Evolutionary conservation across 2,329 filamentous ascomycete species (phyloP), one percentile per base, ranked within the genome.

Genomic region (Acephala macrosclerotiorum): DNA sequence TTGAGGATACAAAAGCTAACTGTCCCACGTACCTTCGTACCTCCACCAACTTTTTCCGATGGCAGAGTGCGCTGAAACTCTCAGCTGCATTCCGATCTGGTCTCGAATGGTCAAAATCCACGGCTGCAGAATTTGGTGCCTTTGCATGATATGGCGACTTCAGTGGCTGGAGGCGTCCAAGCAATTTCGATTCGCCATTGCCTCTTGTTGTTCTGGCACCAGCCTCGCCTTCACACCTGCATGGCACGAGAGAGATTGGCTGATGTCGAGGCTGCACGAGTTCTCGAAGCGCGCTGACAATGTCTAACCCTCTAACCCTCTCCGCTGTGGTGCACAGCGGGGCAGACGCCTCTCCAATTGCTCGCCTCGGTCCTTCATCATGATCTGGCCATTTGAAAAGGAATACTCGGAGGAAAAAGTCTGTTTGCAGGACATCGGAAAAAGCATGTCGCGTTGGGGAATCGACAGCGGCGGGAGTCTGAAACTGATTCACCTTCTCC

Each of bases 361-460:
- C 12, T 11, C 11, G 20, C 45, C 45, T 49, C 45, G 45, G 45
- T 25, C 45, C 25, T 20, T 12, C 45, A 49, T 22, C n/a, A 49
- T 49, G 49, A 53, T 53, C 25, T 53, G 25, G 49, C 3, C 49
- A 26, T 49, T n/a, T 47, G 42, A 8, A 22, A 42, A 42, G 38
- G 4, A 14, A 16, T 18, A 18, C 42, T 22, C 3, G 20, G 11
- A 9, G n/a, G 22, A 2, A n/a, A 11, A 53, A 3, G 26, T 20
- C 11, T 14, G n/a, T 29, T n/a, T 53, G 49, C 25, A 14, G 49
- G 14, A 53, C 22, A 8, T 29, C 11, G 49, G 16, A 14, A 57
- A 57, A 22, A 22, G 55, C 29, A 57, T 38, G 55, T 57, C 55
- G n/a, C 4, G 20, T 36, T 57, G 55, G 33, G 38, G 55, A 57